Conservation (phyloP, 768 basidiomycete genomes). For the Tylopilus balloui region DNA sequence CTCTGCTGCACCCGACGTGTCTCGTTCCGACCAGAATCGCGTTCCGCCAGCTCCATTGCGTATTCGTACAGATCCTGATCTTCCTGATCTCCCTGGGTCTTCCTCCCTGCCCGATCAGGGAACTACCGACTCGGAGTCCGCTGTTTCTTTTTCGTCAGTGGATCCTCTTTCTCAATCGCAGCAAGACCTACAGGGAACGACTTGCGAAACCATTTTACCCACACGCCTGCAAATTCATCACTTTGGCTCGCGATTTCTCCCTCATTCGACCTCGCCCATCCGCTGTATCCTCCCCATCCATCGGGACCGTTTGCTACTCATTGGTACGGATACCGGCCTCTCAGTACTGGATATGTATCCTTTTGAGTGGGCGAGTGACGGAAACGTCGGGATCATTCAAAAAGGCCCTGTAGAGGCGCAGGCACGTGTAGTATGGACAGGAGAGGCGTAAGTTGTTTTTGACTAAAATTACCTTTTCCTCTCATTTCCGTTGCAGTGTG, state of each 20-base stretch:
- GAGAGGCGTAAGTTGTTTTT: constrained; percentile 57
- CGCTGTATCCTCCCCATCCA: constrained; percentile 69
- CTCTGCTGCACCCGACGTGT: constrained; percentile 2
- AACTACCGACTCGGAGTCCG: constrained; percentile 4
- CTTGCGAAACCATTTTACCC: constrained; percentile 53
- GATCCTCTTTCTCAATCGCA: constrained; percentile 30
- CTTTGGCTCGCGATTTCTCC: constrained; percentile 83
- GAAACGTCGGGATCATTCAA: constrained; percentile 36
- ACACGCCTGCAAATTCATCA: constrained; percentile 66
- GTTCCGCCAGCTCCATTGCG: constrained; percentile 30
- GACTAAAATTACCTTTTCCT: not conserved
- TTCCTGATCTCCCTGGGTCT: constrained; percentile 25
- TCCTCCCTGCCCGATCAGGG: constrained; percentile 7
- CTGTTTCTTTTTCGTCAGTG: constrained; percentile 15
- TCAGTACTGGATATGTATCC: constrained; percentile 84
- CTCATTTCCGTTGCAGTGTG: constrained; percentile 43
- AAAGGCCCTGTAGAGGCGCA: constrained; percentile 73
- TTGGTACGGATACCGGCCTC: constrained; percentile 77
- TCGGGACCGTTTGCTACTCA: constrained; percentile 60
- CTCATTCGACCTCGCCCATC: constrained; percentile 72
- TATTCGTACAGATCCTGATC: constrained; percentile 41
- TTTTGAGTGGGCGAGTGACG: constrained; percentile 52
- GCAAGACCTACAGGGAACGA: constrained; percentile 32
- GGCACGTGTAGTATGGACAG: constrained; percentile 64
- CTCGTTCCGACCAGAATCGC: constrained; percentile 11